Conservation (phyloP, 176 grass and related monocot species). For the Dendrocalamus sinicus region DNA sequence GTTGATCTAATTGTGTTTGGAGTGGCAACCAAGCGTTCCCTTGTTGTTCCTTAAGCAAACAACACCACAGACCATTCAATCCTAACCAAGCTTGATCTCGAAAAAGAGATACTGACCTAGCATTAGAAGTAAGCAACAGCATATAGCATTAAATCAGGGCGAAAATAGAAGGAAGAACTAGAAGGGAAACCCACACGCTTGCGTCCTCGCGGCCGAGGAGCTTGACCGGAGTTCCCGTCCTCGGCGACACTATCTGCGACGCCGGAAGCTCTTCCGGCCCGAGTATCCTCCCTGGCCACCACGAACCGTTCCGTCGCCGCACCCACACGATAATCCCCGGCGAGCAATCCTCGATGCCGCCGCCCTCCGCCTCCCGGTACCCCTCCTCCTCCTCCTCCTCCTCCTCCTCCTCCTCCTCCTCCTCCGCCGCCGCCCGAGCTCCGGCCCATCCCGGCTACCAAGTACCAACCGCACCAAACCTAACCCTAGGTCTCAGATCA, state of each 20-base stretch:
- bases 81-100: background rate
- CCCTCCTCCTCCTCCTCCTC: slow-evolving; percentile 35
- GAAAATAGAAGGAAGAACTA: background rate
- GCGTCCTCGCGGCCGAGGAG: slow-evolving; percentile 85
- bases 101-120: background rate
- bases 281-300: slow-evolving; percentile 88
- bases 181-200: slow-evolving; percentile 65
- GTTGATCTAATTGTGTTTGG: slow-evolving; percentile 12
- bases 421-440: slow-evolving; percentile 36
- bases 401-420: slow-evolving; percentile 44
- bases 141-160: background rate
- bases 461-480: slow-evolving; percentile 32
- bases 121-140: slow-evolving; percentile 9
- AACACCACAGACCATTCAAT: background rate
- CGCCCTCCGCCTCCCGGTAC: slow-evolving; percentile 31
- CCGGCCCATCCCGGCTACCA: slow-evolving; percentile 48
- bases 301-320: slow-evolving; percentile 78
- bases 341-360: slow-evolving; percentile 53
- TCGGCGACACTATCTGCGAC: slow-evolving; percentile 79
- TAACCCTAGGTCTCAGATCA: slow-evolving; percentile 33
- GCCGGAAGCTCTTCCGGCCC: slow-evolving; percentile 68
- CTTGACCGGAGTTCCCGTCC: slow-evolving; percentile 82
- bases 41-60: slow-evolving; percentile 6
- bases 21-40: background rate
- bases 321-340: slow-evolving; percentile 88